Conservation (phyloP, 805 yeast genomes). For the Yarrowia deformans region DNA sequence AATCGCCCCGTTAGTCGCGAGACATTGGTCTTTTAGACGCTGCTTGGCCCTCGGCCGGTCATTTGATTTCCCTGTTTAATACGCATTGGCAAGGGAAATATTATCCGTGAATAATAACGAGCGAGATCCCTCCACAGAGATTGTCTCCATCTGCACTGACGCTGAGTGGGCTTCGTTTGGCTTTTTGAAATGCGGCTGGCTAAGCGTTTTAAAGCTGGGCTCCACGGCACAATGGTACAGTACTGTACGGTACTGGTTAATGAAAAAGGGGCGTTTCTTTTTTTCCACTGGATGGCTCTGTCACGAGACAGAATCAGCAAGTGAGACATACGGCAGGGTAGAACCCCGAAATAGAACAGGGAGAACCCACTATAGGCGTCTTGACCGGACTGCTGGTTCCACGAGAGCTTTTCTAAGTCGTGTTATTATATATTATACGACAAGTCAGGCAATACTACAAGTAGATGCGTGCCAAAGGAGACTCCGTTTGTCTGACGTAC, state of each 20-base stretch:
- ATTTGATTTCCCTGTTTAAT: constrained; percentile 10
- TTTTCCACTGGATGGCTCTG: neutral
- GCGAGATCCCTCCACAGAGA: neutral
- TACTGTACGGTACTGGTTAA: neutral
- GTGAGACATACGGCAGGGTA: constrained; percentile 15
- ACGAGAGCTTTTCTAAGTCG: neutral
- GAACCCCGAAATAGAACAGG: neutral
- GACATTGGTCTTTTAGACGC: constrained; percentile 1
- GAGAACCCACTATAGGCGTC: neutral
- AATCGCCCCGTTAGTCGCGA: neutral
- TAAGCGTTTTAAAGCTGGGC: constrained; percentile 14
- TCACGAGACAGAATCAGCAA: constrained; percentile 2
- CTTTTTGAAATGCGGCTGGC: constrained; percentile 31
- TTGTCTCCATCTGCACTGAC: neutral
- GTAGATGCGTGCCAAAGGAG: neutral
- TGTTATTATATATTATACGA: constrained; percentile 14
- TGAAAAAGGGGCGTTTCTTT: neutral
- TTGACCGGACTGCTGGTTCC: neutral
- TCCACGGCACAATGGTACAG: constrained; percentile 11
- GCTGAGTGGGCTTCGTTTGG: constrained; percentile 1
- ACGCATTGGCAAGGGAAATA: neutral
- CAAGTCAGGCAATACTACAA: constrained; percentile 13
- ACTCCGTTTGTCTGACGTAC: too few species aligned
- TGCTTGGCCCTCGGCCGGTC: neutral
- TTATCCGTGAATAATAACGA: constrained; percentile 12